These are phyloP conservation scores for Penicillium ochrochloron DNA, from an alignment of 495 filamentous ascomycete species.

Conservation along the genomic window DNA sequence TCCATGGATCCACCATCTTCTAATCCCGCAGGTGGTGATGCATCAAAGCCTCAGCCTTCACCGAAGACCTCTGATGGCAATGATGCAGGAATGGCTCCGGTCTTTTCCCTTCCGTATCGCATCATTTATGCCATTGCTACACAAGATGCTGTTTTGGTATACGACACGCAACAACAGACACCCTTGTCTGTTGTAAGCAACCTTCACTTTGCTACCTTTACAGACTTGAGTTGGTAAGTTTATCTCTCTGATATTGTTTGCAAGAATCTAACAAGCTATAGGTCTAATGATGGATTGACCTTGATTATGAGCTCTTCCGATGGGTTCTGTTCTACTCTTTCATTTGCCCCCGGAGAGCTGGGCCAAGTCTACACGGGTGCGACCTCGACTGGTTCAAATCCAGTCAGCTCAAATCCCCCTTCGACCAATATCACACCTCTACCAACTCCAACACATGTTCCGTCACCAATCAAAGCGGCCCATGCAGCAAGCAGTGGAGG, in stretches of 20 bases:
- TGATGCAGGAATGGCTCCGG: conserved; percentile 61
- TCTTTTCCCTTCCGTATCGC: conserved; percentile 87
- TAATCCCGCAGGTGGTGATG: conserved; percentile 46
- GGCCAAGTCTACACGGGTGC: conserved; percentile 82
- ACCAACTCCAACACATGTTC: conserved; percentile 67
- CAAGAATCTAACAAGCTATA: conserved; percentile 42
- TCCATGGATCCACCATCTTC: conserved; percentile 84
- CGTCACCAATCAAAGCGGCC: conserved; percentile 58
- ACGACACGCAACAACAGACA: conserved; percentile 96
- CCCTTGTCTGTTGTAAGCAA: conserved; percentile 95
- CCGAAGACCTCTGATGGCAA: conserved; percentile 56
- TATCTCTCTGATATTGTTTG: neutral
- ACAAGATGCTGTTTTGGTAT: conserved; percentile 92
- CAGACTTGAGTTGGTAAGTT: conserved; percentile 89
- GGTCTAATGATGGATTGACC: conserved; percentile 91
- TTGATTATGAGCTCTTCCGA: conserved; percentile 96
- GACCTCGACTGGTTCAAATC: conserved; percentile 55
- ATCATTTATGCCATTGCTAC: conserved; percentile 97
- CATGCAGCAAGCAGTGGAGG: conserved; percentile 42
- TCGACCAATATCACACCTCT: conserved; percentile 65
- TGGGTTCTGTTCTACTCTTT: conserved; percentile 91
- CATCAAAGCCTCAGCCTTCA: conserved; percentile 51
- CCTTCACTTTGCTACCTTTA: conserved; percentile 95
- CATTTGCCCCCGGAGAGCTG: conserved; percentile 83
- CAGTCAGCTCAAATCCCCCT: conserved; percentile 45